Percentiles rank a stretch among this genome's conserved stretches.
These are phyloP conservation scores for Hypholoma sublateritium DNA, from an alignment of 768 basidiomycete species.

Conservation along the genomic window DNA sequence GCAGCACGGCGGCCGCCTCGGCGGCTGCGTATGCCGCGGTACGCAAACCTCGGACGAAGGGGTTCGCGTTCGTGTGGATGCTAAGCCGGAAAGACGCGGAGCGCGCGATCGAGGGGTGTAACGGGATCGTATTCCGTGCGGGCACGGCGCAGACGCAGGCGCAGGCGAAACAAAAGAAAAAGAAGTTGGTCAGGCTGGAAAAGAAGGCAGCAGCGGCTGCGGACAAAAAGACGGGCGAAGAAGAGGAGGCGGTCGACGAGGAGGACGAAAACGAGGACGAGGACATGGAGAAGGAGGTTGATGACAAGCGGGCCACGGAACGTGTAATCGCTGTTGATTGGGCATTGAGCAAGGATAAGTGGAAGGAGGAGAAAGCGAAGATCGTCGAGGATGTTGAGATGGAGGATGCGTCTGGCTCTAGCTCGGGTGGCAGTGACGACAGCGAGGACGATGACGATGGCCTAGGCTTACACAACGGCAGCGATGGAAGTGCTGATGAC, in stretches of 20 bases:
- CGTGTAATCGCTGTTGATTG: conserved; percentile 91
- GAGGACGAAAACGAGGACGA: conserved; percentile 35
- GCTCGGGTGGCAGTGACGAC: conserved; percentile 25
- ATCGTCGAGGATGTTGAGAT: conserved; percentile 38
- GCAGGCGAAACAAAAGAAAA: conserved; percentile 66
- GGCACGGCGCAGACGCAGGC: conserved; percentile 59
- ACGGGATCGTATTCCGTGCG: conserved; percentile 67
- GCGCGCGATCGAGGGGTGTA: conserved; percentile 74
- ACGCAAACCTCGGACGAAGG: conserved; percentile 49
- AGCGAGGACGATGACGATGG: conserved; percentile 41
- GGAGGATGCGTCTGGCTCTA: conserved; percentile 30
- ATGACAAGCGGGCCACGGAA: conserved; percentile 39
- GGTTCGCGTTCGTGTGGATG: conserved; percentile 97
- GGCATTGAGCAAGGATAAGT: conserved; percentile 93
- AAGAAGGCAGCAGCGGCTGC: conserved; percentile 44
- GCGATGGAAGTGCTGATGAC: conserved; percentile 40
- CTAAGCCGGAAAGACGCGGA: conserved; percentile 83
- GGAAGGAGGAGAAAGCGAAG: conserved; percentile 77
- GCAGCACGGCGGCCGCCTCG: conserved; percentile 11
- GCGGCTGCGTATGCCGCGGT: conserved; percentile 16
- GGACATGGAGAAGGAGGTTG: conserved; percentile 16
- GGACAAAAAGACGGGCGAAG: conserved; percentile 33
- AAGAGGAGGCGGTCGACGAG: conserved; percentile 21
- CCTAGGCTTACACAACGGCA: conserved; percentile 44
- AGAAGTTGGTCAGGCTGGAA: conserved; percentile 58